Percentiles rank a stretch among this genome's conserved stretches.
Conservation (phyloP, 1,284 basidiomycete genomes). For the Trichosporon coremiiforme region DNA sequence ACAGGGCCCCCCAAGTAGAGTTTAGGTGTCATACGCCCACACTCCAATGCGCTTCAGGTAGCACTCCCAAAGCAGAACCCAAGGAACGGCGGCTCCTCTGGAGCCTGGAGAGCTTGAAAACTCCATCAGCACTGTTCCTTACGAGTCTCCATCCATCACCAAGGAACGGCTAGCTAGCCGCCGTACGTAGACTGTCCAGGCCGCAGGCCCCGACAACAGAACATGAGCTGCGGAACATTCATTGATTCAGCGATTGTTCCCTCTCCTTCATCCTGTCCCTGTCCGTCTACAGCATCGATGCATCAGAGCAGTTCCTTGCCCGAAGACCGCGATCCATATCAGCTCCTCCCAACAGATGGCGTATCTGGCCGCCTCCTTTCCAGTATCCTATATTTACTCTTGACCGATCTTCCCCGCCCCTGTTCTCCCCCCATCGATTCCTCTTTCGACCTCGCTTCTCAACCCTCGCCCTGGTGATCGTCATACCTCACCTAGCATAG, state of each 20-base stretch:
- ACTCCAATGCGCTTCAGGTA: not conserved
- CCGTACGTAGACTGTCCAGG: too few species aligned
- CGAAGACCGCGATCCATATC: constrained; percentile 6
- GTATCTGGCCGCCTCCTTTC: not conserved
- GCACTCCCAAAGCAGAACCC: not conserved
- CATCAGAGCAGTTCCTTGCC: constrained; percentile 1
- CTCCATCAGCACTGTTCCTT: constrained; percentile 1
- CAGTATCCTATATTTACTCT: constrained; percentile 1
- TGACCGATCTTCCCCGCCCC: not conserved
- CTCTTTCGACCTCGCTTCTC: not conserved
- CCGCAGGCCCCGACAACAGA: not conserved
- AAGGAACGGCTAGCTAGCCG: not conserved
- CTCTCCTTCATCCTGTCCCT: not conserved
- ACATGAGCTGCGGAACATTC: not conserved
- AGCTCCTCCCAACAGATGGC: not conserved
- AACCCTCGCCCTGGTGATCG: not conserved
- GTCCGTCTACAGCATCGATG: not conserved
- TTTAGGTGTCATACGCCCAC: not conserved
- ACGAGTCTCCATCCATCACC: constrained; percentile 1
- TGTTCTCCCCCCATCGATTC: not conserved
- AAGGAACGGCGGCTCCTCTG: not conserved
- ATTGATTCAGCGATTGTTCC: not conserved
- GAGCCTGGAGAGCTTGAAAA: constrained; percentile 2
- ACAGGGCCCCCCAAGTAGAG: not conserved
- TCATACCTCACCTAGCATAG: not conserved